phyloP scores from a whole-genome alignment of 257 asterid genomes.

The Lycium ferocissimum region DNA sequence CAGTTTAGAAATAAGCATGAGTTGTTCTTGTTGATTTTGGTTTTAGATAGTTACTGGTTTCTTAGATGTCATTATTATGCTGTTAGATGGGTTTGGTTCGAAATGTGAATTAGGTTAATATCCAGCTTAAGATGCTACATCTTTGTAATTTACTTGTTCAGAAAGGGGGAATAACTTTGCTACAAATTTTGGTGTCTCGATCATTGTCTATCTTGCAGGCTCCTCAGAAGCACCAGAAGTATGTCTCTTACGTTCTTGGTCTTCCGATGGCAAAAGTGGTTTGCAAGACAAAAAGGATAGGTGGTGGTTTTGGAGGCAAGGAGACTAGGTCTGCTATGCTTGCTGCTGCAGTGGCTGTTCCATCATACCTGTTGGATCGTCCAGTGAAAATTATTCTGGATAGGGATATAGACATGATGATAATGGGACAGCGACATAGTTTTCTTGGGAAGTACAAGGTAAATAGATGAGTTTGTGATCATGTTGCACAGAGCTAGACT shows the following conservation, averaged over 20 bases:
- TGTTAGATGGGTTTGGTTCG: not conserved
- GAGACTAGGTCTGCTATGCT: constrained; percentile 87
- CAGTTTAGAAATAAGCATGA: not conserved
- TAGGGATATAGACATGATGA: constrained; percentile 93
- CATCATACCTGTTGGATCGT: constrained; percentile 83
- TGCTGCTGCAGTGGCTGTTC: constrained; percentile 85
- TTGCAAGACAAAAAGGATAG: constrained; percentile 95
- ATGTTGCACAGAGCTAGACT: not conserved
- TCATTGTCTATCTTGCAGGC: constrained; percentile 52
- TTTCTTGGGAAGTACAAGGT: constrained; percentile 97
- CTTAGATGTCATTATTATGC: not conserved
- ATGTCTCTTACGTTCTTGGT: constrained; percentile 84
- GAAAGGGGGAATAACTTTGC: not conserved
- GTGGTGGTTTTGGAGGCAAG: constrained; percentile 99
- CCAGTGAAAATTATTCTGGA: constrained; percentile 90
- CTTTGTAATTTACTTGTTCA: constrained; percentile 6
- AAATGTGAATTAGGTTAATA: constrained; percentile 1
- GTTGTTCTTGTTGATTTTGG: not conserved
- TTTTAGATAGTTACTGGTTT: not conserved
- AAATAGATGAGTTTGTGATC: constrained; percentile 29
- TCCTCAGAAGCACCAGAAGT: constrained; percentile 92
- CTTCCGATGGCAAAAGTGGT: constrained; percentile 98
- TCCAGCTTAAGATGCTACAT: constrained; percentile 15
- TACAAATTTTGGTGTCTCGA: constrained; percentile 25
- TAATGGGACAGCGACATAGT: constrained; percentile 93